Percentiles rank a stretch among this genome's conserved stretches.
Evolutionary conservation across 202 grass and related monocot genomes (phyloP).

Genomic region (Setaria italica): DNA sequence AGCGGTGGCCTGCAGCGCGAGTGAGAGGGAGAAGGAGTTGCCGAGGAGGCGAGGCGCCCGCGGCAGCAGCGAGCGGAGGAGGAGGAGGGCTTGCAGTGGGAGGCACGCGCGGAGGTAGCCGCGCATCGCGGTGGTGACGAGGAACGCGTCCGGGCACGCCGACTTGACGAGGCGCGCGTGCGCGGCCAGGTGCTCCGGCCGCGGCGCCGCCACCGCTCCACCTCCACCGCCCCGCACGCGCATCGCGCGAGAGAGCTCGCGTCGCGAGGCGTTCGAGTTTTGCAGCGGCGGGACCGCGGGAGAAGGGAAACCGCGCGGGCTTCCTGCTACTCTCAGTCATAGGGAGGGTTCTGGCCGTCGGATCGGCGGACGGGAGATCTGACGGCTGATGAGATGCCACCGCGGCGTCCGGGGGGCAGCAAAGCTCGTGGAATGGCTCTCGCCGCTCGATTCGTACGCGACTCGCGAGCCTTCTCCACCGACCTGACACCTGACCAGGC

Average conservation of each 20-base stretch:
- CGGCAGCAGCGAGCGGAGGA: conserved; percentile 45
- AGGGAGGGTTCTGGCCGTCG: conserved; percentile 5
- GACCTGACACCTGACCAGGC: conserved; percentile 26
- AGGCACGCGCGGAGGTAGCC: conserved; percentile 50
- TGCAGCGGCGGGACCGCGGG: background rate
- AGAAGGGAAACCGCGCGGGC: background rate
- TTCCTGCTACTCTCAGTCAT: background rate
- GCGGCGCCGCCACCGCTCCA: background rate
- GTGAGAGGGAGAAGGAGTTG: conserved; percentile 65
- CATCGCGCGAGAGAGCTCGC: conserved; percentile 28
- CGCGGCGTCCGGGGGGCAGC: background rate
- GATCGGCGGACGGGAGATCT: background rate
- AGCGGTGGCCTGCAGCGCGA: conserved; percentile 48
- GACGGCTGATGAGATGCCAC: background rate
- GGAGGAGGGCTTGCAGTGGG: conserved; percentile 27
- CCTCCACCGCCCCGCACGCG: conserved; percentile 3
- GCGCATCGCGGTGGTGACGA: conserved; percentile 54
- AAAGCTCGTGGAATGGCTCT: conserved; percentile 28
- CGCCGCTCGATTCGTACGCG: conserved; percentile 31
- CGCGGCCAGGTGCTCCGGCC: conserved; percentile 46
- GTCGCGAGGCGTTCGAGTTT: background rate
- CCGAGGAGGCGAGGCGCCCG: conserved; percentile 33
- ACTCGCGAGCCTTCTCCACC: conserved; percentile 10
- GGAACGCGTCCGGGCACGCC: conserved; percentile 44
- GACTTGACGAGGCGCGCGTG: conserved; percentile 52